Evolutionary conservation across 1,284 basidiomycete species (phyloP), one percentile per base, ranked within the genome.

Genomic region (Ustanciosporium gigantosporum): DNA sequence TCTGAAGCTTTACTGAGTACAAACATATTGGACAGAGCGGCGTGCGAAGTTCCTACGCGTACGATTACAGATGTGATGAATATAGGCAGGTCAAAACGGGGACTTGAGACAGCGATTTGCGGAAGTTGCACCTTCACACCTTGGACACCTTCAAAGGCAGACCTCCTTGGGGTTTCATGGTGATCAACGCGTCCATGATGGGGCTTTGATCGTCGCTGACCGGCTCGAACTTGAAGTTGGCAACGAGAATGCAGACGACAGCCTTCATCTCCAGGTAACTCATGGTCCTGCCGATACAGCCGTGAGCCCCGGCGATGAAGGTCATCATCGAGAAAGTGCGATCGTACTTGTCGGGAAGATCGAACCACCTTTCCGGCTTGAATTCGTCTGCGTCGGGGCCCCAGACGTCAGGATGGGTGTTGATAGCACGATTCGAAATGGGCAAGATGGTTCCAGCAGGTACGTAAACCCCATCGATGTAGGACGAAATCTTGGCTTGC

Each of bases 231-330:
- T 48, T 45, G 49, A 71, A 71, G 44, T 68, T 62, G 41, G 56
- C 41, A 15, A 71, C 49, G n/a, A 71, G 32, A 19, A 62, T 46
- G 50, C 56, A 66, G 20, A 66, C 42, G 20, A 61, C 43, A 3
- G 59, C 57, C 51, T 70, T 69, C 50, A 72, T 64, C 55, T 72
- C 69, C 24, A 58, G 37, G 25, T 64, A 60, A 22, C 55, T 61
- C 70, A 70, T 73, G 11, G 59, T 61, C 11, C 59, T 41, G 16
- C 68, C 70, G 35, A 70, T 70, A 44, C 70, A 73, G 25, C 53
- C 51, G 37, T 73, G 70, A 4, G 68, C 52, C 22, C 70, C 70
- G 4, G 68, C 59, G 29, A 70, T 66, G 31, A 73, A 73, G 19
- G 66, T 68, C 24, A 70, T 47, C 46, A 72, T 51, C 15, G 51